Conservation (phyloP, 2,329 filamentous ascomycete genomes). For the Pseudogymnoascus sp. region DNA sequence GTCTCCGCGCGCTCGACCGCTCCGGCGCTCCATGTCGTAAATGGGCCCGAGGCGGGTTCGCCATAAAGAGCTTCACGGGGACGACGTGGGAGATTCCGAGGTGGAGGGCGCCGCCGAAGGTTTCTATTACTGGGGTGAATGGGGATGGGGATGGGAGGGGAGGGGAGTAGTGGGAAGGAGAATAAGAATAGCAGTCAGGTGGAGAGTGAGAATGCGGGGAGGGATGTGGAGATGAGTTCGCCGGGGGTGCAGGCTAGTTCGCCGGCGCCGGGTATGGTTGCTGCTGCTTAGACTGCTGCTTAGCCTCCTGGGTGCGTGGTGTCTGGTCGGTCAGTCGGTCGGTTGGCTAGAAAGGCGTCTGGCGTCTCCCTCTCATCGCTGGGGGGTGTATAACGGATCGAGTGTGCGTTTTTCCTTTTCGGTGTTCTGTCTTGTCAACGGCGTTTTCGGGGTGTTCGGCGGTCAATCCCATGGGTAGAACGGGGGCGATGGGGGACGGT, state of each 20-base stretch:
- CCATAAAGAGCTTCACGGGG: constrained; percentile 87
- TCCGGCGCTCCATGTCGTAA: constrained; percentile 85
- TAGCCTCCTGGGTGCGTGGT: no score
- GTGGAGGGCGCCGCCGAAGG: constrained; percentile 68
- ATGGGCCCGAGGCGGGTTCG: constrained; percentile 77
- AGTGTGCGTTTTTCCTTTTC: neutral
- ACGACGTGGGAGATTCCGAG: constrained; percentile 71
- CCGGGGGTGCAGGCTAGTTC: constrained; percentile 33
- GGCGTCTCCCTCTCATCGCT: neutral
- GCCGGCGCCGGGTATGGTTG: constrained; percentile 29
- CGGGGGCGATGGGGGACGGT: neutral
- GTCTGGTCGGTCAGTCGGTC: no score
- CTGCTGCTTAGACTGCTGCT: neutral
- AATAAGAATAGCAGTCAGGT: constrained; percentile 46
- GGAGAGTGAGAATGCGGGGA: constrained; percentile 49
- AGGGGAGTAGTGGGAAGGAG: constrained; percentile 50
- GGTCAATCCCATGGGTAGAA: neutral
- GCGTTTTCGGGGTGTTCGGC: neutral
- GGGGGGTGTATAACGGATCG: neutral
- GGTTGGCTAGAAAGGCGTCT: no score
- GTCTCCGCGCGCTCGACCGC: constrained; percentile 85
- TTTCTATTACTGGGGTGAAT: constrained; percentile 33
- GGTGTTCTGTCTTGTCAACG: neutral
- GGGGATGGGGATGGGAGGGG: neutral
- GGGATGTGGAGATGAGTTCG: constrained; percentile 49